Base-by-base conservation (phyloP, 2,329 filamentous ascomycete genomes). In the Colletotrichum kahawae region DNA sequence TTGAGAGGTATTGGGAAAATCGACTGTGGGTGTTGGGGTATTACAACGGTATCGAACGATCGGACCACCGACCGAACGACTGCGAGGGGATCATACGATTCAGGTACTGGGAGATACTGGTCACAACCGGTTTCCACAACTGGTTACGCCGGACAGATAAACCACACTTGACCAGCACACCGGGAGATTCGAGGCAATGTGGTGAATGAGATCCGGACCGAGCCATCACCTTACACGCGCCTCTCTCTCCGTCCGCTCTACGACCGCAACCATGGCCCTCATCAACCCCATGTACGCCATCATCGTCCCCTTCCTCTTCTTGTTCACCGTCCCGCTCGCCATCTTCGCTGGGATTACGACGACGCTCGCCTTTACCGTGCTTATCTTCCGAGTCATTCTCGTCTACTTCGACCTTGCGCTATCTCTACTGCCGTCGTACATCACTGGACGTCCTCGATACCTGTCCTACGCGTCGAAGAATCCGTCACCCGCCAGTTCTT, bases 301-400 rank as follows among this genome's bases (percentile, higher is more conserved):
- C 64, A 84, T 92, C 67, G 86, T 93, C 67, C 92, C 92, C n/a
- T 87, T 93, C 79, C 85, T 94, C 77, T 87, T 91, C 79, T 77
- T 93, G 77, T 86, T 93, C 79, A 92, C 92, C 27, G 83, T 93
- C 14, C 92, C 93, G 10, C 87, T 94, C 68, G 88, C 91, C 78
- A 80, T 93, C 65, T 89, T 92, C 70, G 93, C 93, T 67, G 89
- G 88, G 77, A 83, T 93, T 77, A 94, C 93, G 36, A 92, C 92
- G 70, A 88, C 87, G 6, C 78, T 93, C 63, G 91, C 93, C 51
- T 90, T 93, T 77, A 86, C 89, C 48, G 86, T 93, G 43, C 88
- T 94, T 64, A 87, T 91, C 79, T 83, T 93, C 76, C 89, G 92
- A 29, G 88, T 92, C 29, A 84, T 89, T 60, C 80, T 93, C 67